Percentiles rank a stretch among this genome's conserved stretches.
phyloP scores from a whole-genome alignment of 1,284 basidiomycete species.

The Boletus subluridellus region DNA sequence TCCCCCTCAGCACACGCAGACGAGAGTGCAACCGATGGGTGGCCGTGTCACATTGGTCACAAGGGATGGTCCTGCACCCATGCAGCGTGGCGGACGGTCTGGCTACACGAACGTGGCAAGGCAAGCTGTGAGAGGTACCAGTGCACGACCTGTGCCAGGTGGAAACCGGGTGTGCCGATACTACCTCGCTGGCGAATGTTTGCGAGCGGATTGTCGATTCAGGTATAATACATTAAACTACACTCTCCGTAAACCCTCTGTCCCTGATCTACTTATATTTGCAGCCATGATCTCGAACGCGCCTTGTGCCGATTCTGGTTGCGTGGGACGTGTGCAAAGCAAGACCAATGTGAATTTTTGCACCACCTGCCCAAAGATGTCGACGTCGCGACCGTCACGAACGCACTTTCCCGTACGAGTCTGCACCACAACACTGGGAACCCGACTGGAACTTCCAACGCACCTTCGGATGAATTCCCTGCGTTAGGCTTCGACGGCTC shows the following conservation, averaged over 20 bases:
- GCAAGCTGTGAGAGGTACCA: constrained; percentile 47
- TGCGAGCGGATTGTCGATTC: constrained; percentile 95
- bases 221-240: constrained; percentile 53
- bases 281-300: constrained; percentile 84
- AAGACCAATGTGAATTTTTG: constrained; percentile 86
- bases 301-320: constrained; percentile 98
- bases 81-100: constrained; percentile 45
- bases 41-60: constrained; percentile 60
- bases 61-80: constrained; percentile 43
- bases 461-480: constrained; percentile 84
- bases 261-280: constrained; percentile 18
- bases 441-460: constrained; percentile 39
- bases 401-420: constrained; percentile 68
- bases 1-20: constrained; percentile 42
- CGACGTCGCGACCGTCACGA: constrained; percentile 62
- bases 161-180: constrained; percentile 86
- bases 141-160: constrained; percentile 55
- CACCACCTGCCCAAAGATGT: constrained; percentile 84
- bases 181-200: constrained; percentile 93
- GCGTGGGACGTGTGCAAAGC: constrained; percentile 91
- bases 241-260: neutral
- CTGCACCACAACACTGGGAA: constrained; percentile 44
- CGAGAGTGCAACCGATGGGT: constrained; percentile 60
- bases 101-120: constrained; percentile 36
- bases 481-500: constrained; percentile 54